Evolutionary conservation across 768 basidiomycete species (phyloP).

Genomic region (Leccinum barrowsii): DNA sequence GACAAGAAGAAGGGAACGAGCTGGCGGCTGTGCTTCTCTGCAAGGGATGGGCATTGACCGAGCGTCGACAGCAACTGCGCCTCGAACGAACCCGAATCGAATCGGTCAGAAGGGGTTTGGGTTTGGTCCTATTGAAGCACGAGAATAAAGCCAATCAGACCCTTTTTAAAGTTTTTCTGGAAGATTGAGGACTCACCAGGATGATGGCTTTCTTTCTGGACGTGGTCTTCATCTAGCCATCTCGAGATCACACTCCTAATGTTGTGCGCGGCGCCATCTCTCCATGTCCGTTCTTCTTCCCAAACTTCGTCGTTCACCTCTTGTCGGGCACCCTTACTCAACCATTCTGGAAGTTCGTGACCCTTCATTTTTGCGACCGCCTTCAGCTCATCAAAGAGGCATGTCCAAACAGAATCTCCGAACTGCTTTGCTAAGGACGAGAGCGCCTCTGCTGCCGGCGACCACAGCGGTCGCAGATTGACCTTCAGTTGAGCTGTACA

Average conservation of each 20-base stretch:
- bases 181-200: not conserved
- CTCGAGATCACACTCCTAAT: slow-evolving; percentile 44
- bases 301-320: slow-evolving; percentile 32
- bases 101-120: slow-evolving; percentile 47
- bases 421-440: slow-evolving; percentile 50
- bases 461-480: slow-evolving; percentile 88
- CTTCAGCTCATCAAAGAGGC: slow-evolving; percentile 64
- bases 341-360: slow-evolving; percentile 19
- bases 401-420: slow-evolving; percentile 67
- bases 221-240: slow-evolving; percentile 40
- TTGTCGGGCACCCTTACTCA: slow-evolving; percentile 22
- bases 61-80: slow-evolving; percentile 71
- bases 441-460: slow-evolving; percentile 70
- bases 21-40: slow-evolving; percentile 86
- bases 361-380: slow-evolving; percentile 18
- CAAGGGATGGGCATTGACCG: slow-evolving; percentile 63
- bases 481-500: slow-evolving; percentile 83
- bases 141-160: not conserved
- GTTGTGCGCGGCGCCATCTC: slow-evolving; percentile 70
- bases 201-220: slow-evolving; percentile 29
- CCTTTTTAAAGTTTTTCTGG: too few species aligned
- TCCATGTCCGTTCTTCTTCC: slow-evolving; percentile 75
- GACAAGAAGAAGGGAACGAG: slow-evolving; percentile 80
- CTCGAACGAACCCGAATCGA: slow-evolving; percentile 78
- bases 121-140: slow-evolving; percentile 25